Percentiles rank a stretch among this genome's conserved stretches.
These are phyloP conservation scores for Colletotrichum coccodes DNA, from an alignment of 2,329 filamentous ascomycete genomes.

Conservation along the genomic window DNA sequence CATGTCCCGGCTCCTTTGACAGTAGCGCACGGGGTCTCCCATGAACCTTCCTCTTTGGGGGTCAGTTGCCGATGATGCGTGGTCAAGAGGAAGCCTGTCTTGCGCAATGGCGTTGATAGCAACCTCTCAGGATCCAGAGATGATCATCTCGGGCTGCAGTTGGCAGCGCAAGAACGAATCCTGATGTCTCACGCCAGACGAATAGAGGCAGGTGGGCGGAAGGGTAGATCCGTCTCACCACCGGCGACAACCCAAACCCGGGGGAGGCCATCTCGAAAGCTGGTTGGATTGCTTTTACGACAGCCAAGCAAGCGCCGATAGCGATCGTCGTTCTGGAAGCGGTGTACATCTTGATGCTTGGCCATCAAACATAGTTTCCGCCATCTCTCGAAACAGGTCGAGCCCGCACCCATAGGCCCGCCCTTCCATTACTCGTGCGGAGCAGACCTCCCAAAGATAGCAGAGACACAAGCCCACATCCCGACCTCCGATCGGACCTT, in stretches of 20 bases:
- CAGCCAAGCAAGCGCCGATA: conserved; percentile 16
- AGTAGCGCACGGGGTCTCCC: conserved; percentile 2
- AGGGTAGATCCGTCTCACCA: neutral
- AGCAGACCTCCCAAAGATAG: neutral
- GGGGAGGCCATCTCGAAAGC: neutral
- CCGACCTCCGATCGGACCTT: conserved; percentile 29
- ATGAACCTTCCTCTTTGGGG: conserved; percentile 32
- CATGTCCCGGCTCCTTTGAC: conserved; percentile 5
- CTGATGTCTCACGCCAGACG: conserved; percentile 22
- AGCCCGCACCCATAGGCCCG: neutral
- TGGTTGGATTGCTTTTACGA: conserved; percentile 6
- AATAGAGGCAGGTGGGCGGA: conserved; percentile 23
- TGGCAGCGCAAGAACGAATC: neutral
- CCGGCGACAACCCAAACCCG: neutral
- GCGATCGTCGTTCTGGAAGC: conserved; percentile 21
- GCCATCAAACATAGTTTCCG: conserved; percentile 17
- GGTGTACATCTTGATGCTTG: conserved; percentile 9
- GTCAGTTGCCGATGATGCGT: conserved; percentile 24
- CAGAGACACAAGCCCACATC: conserved; percentile 7
- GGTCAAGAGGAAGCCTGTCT: neutral
- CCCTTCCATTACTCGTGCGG: conserved; percentile 25
- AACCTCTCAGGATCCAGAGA: neutral
- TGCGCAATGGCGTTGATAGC: neutral
- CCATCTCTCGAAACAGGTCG: conserved; percentile 3
- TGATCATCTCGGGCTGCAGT: conserved; percentile 2